Percentiles rank a stretch among this genome's conserved stretches.
These are phyloP conservation scores for Blastomyces silverae DNA, from an alignment of 2,329 filamentous ascomycete species.

Conservation along the genomic window DNA sequence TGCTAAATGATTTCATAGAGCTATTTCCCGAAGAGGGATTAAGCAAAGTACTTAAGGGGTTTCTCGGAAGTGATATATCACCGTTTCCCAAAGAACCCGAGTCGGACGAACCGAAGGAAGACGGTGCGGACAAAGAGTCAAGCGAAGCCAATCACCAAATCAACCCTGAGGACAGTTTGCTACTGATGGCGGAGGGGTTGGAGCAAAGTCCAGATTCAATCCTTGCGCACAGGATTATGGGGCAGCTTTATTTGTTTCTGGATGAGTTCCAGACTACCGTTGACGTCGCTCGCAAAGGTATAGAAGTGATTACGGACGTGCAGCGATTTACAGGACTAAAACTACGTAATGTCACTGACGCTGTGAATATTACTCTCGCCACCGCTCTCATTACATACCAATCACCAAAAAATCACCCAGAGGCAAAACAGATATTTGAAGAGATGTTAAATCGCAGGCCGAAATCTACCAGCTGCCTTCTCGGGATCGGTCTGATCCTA, in stretches of 20 bases:
- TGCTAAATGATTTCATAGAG: constrained; percentile 72
- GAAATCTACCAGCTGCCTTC: constrained; percentile 70
- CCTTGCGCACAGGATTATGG: constrained; percentile 75
- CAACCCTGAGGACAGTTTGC: constrained; percentile 68
- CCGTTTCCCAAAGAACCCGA: constrained; percentile 58
- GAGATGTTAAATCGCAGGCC: constrained; percentile 68
- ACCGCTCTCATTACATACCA: constrained; percentile 90
- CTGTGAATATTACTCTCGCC: constrained; percentile 68
- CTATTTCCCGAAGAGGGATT: constrained; percentile 82
- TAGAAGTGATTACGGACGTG: constrained; percentile 55
- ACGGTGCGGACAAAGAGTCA: constrained; percentile 27
- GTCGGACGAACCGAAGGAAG: constrained; percentile 50
- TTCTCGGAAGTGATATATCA: constrained; percentile 73
- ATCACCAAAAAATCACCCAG: constrained; percentile 78
- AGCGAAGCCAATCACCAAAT: constrained; percentile 43
- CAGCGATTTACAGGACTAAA: constrained; percentile 59
- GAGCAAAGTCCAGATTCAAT: constrained; percentile 59
- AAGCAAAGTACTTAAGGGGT: constrained; percentile 73
- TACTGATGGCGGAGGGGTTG: constrained; percentile 73
- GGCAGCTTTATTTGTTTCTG: constrained; percentile 72
- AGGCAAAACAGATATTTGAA: constrained; percentile 82
- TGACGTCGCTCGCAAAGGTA: constrained; percentile 69
- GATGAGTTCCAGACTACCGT: constrained; percentile 80
- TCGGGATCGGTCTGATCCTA: constrained; percentile 84
- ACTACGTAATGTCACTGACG: constrained; percentile 64